phyloP scores from a whole-genome alignment of 139 green algal species.

The Tetradesmus obliquus region DNA sequence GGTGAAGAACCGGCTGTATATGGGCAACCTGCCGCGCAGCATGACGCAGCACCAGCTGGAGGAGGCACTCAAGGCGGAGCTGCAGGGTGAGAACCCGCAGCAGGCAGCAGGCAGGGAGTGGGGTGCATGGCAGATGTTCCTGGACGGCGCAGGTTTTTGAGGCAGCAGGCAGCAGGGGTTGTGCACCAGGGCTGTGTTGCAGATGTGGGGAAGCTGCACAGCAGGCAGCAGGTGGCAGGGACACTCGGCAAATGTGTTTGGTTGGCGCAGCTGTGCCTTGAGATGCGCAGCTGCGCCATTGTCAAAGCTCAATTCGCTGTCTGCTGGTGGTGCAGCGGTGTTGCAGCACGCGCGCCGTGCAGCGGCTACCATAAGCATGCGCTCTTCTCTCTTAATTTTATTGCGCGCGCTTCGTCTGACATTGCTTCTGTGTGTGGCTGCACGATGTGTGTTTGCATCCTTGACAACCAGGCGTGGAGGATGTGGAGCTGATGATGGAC shows the following conservation, averaged over 20 bases:
- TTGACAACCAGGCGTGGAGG: conserved; percentile 40
- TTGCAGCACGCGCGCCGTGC: background rate
- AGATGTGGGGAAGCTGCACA: no score
- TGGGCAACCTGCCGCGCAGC: conserved; percentile 86
- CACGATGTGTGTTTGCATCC: background rate
- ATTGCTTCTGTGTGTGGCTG: background rate
- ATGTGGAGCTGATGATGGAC: conserved; percentile 74
- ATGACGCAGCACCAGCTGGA: conserved; percentile 69
- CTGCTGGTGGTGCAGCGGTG: no score
- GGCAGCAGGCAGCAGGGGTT: background rate
- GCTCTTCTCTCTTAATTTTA: no score
- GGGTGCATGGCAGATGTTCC: no score
- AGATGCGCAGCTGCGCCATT: no score
- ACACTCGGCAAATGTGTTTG: no score
- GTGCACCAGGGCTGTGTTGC: background rate
- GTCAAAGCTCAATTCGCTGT: no score
- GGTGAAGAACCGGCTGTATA: conserved; percentile 90
- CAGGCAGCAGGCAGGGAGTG: background rate
- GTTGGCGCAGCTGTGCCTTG: no score
- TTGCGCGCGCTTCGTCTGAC: background rate
- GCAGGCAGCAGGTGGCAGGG: no score
- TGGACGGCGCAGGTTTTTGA: no score
- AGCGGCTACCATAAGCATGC: no score
- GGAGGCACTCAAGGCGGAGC: conserved; percentile 33
- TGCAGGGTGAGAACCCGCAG: background rate